Evolutionary conservation across 495 filamentous ascomycete species (phyloP).

Genomic region (Paragyromitra xinjiangensis): DNA sequence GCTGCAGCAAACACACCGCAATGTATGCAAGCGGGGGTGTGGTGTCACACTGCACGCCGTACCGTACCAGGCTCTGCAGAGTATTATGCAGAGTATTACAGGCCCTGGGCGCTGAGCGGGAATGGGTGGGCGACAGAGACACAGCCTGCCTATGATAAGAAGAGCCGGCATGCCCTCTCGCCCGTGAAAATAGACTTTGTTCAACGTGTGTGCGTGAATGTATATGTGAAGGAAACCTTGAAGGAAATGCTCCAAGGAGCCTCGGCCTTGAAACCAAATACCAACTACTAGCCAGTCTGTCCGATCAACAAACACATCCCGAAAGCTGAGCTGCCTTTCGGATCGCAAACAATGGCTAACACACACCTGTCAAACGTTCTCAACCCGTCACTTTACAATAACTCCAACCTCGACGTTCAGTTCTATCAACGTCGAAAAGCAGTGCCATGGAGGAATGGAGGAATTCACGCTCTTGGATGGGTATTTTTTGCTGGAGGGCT

Average conservation of each 20-base stretch:
- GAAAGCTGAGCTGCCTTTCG: conserved; percentile 15
- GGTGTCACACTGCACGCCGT: conserved; percentile 31
- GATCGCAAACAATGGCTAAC: conserved; percentile 28
- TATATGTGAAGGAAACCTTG: conserved; percentile 47
- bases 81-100: neutral
- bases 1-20: conserved; percentile 19
- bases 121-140: neutral
- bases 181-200: conserved; percentile 11
- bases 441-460: conserved; percentile 54
- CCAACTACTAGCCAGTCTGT: conserved; percentile 2
- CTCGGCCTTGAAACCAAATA: conserved; percentile 25
- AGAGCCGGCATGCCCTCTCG: conserved; percentile 23
- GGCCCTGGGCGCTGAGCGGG: neutral
- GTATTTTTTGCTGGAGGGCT: conserved; percentile 54
- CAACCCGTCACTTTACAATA: conserved; percentile 55
- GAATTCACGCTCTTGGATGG: conserved; percentile 54
- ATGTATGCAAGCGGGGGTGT: neutral
- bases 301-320: conserved; percentile 2
- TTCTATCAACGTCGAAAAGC: conserved; percentile 52
- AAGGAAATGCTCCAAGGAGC: conserved; percentile 51
- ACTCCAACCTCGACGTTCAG: conserved; percentile 50
- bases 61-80: conserved; percentile 14
- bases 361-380: conserved; percentile 40
- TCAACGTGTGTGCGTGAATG: conserved; percentile 25
- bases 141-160: conserved; percentile 45